Conservation (phyloP, 1,139 yeast species). For the Petasospora fabianii region DNA sequence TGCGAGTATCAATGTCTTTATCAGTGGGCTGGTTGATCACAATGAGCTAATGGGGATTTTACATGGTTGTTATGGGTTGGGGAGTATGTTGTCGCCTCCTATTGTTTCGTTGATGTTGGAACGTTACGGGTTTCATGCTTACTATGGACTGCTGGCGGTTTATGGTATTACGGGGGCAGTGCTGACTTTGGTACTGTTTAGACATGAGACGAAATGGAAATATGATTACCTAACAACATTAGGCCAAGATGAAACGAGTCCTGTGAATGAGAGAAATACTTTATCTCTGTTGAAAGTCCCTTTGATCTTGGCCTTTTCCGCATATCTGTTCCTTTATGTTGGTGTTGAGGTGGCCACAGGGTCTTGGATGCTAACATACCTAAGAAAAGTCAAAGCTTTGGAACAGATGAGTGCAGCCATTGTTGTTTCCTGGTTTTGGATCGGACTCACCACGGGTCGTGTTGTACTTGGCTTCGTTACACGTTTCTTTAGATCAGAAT, state of each 20-base stretch:
- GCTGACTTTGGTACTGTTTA: slow-evolving; percentile 33
- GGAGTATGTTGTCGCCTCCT: slow-evolving; percentile 64
- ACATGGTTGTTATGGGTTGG: slow-evolving; percentile 67
- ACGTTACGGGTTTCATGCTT: slow-evolving; percentile 18
- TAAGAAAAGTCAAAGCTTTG: slow-evolving; percentile 44
- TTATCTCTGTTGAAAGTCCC: slow-evolving; percentile 38
- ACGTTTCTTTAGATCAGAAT: slow-evolving; percentile 44
- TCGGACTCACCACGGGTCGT: slow-evolving; percentile 61
- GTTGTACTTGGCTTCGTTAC: slow-evolving; percentile 57
- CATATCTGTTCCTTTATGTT: slow-evolving; percentile 52
- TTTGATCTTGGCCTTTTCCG: slow-evolving; percentile 45
- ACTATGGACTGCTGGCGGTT: slow-evolving; percentile 10
- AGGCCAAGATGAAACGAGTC: slow-evolving; percentile 17
- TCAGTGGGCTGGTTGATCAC: slow-evolving; percentile 51
- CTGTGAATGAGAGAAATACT: slow-evolving; percentile 20
- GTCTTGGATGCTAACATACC: slow-evolving; percentile 59
- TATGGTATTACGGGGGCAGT: slow-evolving; percentile 2
- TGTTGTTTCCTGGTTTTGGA: slow-evolving; percentile 62
- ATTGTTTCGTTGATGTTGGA: slow-evolving; percentile 43
- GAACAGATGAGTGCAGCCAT: slow-evolving; percentile 49
- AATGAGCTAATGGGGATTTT: slow-evolving; percentile 62
- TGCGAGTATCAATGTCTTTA: slow-evolving; percentile 55
- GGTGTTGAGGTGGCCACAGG: slow-evolving; percentile 69
- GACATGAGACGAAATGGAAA: slow-evolving; percentile 45
- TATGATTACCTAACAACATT: slow-evolving; percentile 41